These are phyloP conservation scores for Diospyros kaki DNA, from an alignment of 148 eudicot species.

Conservation along the genomic window DNA sequence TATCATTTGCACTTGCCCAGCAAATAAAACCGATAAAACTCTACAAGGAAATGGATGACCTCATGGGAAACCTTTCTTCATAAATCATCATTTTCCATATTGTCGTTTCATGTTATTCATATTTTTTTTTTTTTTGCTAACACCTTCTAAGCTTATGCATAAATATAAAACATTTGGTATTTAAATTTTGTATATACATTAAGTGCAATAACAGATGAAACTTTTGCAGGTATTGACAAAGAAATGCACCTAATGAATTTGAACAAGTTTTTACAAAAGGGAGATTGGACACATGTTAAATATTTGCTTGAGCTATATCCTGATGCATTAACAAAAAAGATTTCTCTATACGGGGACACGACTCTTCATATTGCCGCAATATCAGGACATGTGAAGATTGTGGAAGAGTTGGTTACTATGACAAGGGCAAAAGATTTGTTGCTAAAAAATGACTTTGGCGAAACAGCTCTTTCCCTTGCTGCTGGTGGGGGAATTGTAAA, in stretches of 20 bases:
- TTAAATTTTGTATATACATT: not conserved
- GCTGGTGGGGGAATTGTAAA: constrained; percentile 9
- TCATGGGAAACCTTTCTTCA: no score
- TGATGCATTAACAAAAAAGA: not conserved
- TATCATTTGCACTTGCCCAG: no score
- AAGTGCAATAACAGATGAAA: not conserved
- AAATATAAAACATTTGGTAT: no score
- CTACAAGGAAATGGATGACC: no score
- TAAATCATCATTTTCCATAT: no score
- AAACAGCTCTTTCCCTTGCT: constrained; percentile 15
- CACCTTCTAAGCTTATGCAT: no score
- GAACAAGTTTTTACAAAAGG: constrained; percentile 1
- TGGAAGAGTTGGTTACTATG: constrained; percentile 9
- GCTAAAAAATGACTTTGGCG: not conserved
- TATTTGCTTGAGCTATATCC: constrained; percentile 3
- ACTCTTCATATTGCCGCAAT: constrained; percentile 10
- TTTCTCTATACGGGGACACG: not conserved
- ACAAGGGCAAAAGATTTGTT: not conserved
- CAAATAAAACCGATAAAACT: no score
- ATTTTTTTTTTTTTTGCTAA: no score
- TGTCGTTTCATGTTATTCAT: no score
- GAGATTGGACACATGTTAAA: constrained; percentile 5
- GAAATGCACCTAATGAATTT: constrained; percentile 9
- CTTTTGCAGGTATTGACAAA: not conserved
- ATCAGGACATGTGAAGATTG: constrained; percentile 8